Percentiles rank a stretch among this genome's conserved stretches.
These are phyloP conservation scores for Gyromitra esculenta DNA, from an alignment of 2,329 filamentous ascomycete species.

Conservation along the genomic window DNA sequence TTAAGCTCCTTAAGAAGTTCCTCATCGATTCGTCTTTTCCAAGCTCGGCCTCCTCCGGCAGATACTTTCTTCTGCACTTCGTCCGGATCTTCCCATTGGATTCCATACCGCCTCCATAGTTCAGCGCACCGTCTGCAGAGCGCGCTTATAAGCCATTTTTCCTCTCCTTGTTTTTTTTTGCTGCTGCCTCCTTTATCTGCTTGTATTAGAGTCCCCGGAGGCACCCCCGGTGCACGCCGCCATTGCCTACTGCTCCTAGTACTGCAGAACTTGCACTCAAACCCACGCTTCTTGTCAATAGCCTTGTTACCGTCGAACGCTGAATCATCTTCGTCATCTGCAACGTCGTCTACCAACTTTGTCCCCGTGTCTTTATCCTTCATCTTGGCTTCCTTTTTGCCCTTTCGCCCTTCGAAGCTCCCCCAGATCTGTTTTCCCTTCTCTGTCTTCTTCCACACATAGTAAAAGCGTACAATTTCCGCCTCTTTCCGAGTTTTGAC, in stretches of 20 bases:
- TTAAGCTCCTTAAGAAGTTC: slow-evolving; percentile 81
- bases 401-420: slow-evolving; percentile 84
- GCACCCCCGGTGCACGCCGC: slow-evolving; percentile 84
- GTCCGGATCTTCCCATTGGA: slow-evolving; percentile 94
- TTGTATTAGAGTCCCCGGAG: slow-evolving; percentile 74
- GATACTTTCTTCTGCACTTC: slow-evolving; percentile 89
- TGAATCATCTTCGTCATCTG: slow-evolving; percentile 91
- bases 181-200: slow-evolving; percentile 70
- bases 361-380: slow-evolving; percentile 68
- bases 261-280: slow-evolving; percentile 92
- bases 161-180: slow-evolving; percentile 77
- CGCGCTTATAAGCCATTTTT: slow-evolving; percentile 75
- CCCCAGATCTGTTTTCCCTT: slow-evolving; percentile 90
- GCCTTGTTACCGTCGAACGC: slow-evolving; percentile 94
- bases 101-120: slow-evolving; percentile 93
- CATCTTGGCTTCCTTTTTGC: slow-evolving; percentile 81
- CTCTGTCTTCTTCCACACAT: slow-evolving; percentile 96
- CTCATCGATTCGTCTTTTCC: slow-evolving; percentile 90
- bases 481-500: slow-evolving; percentile 83
- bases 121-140: slow-evolving; percentile 90
- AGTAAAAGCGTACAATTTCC: slow-evolving; percentile 90
- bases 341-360: slow-evolving; percentile 90
- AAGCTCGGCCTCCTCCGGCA: slow-evolving; percentile 79
- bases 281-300: slow-evolving; percentile 77
- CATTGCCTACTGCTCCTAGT: slow-evolving; percentile 85